These are phyloP conservation scores for Quercus mongolica DNA, from an alignment of 306 rosid species.

Conservation along the genomic window DNA sequence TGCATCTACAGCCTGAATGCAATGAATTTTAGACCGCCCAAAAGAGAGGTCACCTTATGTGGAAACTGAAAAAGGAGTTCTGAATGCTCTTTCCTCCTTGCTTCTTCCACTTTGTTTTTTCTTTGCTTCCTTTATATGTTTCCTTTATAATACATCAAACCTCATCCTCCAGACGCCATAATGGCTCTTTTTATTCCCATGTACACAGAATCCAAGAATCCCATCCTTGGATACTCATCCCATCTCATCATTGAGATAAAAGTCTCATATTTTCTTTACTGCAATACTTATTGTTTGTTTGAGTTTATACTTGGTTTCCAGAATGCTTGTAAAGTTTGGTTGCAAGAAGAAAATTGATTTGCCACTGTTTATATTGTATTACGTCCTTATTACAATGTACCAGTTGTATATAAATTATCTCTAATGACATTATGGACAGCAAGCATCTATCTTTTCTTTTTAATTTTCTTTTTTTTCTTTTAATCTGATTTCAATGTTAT, in stretches of 20 bases:
- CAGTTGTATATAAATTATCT: not conserved
- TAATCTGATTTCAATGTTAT: too few relatives aligned
- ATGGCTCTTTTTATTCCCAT: slow-evolving; percentile 21
- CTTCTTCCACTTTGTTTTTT: not conserved
- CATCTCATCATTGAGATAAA: slow-evolving; percentile 19
- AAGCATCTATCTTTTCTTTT: not conserved
- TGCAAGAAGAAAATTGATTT: slow-evolving; percentile 20
- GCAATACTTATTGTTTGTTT: slow-evolving; percentile 26
- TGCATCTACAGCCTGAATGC: slow-evolving; percentile 87
- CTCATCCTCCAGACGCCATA: slow-evolving; percentile 4
- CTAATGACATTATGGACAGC: not conserved
- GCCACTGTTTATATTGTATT: not conserved
- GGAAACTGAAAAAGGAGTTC: slow-evolving; percentile 31
- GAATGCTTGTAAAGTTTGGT: slow-evolving; percentile 35
- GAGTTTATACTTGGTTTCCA: not conserved
- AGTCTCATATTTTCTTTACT: slow-evolving; percentile 11
- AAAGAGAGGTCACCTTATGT: slow-evolving; percentile 53
- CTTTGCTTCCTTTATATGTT: not conserved
- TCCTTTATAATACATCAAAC: not conserved
- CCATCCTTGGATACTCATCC: slow-evolving; percentile 1
- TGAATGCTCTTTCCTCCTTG: not conserved
- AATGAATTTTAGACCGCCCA: slow-evolving; percentile 76
- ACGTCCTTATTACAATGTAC: not conserved
- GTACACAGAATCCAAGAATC: slow-evolving; percentile 25
- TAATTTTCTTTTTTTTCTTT: too few relatives aligned